Evolutionary conservation across 805 yeast genomes (phyloP).

Genomic region (Scheffersomyces lignosus): DNA sequence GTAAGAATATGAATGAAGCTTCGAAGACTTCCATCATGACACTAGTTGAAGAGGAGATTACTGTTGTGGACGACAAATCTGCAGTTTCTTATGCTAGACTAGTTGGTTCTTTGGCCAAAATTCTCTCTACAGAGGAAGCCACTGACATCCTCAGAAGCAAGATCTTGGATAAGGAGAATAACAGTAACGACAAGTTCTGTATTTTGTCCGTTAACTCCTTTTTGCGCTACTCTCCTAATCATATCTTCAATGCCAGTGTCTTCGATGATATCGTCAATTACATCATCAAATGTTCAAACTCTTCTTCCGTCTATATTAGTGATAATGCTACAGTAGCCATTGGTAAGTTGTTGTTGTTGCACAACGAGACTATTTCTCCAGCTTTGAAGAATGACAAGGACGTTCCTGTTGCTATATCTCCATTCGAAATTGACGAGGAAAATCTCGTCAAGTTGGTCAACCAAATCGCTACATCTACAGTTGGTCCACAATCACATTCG

Average conservation of each 20-base stretch:
- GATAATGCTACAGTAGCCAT: constrained; percentile 79
- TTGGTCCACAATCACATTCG: constrained; percentile 60
- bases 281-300: constrained; percentile 44
- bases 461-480: constrained; percentile 49
- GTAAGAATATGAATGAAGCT: constrained; percentile 69
- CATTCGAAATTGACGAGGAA: constrained; percentile 45
- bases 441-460: constrained; percentile 43
- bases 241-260: constrained; percentile 55
- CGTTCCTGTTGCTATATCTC: constrained; percentile 7
- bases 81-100: constrained; percentile 77
- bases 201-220: constrained; percentile 76
- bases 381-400: constrained; percentile 11
- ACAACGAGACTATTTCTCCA: constrained; percentile 37
- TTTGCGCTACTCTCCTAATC: constrained; percentile 71
- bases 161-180: constrained; percentile 48
- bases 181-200: constrained; percentile 53
- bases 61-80: constrained; percentile 51
- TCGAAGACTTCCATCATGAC: constrained; percentile 69
- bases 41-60: constrained; percentile 72
- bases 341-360: constrained; percentile 71
- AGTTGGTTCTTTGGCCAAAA: constrained; percentile 73
- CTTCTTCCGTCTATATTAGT: constrained; percentile 52
- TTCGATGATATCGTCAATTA: constrained; percentile 50
- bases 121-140: constrained; percentile 65
- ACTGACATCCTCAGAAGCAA: constrained; percentile 56